These are phyloP conservation scores for Penicillium dipodomyicola DNA, from an alignment of 495 filamentous ascomycete genomes.

Conservation along the genomic window DNA sequence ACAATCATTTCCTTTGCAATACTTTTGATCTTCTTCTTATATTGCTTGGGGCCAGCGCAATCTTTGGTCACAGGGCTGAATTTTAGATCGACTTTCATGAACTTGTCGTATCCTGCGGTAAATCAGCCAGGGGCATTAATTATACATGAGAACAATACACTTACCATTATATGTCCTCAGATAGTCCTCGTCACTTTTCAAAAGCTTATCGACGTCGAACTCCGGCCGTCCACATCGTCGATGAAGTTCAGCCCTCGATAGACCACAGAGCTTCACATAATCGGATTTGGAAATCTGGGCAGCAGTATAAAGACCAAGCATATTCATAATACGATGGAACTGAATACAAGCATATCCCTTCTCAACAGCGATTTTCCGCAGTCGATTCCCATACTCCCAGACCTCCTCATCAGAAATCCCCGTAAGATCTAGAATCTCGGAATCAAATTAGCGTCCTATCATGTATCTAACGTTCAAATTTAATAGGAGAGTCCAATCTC, in stretches of 20 bases:
- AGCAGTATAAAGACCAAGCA: conserved; percentile 1
- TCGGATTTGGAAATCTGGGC: conserved; percentile 1
- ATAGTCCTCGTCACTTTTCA: conserved; percentile 9
- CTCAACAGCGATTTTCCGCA: conserved; percentile 38
- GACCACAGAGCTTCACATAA: conserved; percentile 3
- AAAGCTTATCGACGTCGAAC: conserved; percentile 8
- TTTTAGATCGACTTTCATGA: conserved; percentile 12
- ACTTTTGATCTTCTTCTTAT: conserved; percentile 10
- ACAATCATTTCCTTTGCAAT: conserved; percentile 10
- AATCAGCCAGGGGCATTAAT: neutral
- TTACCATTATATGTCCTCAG: conserved; percentile 12
- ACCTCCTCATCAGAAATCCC: conserved; percentile 48
- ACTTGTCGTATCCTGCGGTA: conserved; percentile 8
- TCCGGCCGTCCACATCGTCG: conserved; percentile 3
- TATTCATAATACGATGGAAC: conserved; percentile 12
- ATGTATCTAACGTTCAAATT: neutral
- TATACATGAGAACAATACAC: neutral
- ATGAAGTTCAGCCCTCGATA: conserved; percentile 9
- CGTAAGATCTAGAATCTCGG: conserved; percentile 41
- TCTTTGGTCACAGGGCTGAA: conserved; percentile 10
- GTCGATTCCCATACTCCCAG: conserved; percentile 51
- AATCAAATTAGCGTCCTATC: conserved; percentile 1
- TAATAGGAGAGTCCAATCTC: neutral
- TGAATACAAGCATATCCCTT: conserved; percentile 29
- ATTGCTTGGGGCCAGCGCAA: conserved; percentile 7